phyloP scores from a whole-genome alignment of 2,329 filamentous ascomycete species.

The Penicillium sp. region DNA sequence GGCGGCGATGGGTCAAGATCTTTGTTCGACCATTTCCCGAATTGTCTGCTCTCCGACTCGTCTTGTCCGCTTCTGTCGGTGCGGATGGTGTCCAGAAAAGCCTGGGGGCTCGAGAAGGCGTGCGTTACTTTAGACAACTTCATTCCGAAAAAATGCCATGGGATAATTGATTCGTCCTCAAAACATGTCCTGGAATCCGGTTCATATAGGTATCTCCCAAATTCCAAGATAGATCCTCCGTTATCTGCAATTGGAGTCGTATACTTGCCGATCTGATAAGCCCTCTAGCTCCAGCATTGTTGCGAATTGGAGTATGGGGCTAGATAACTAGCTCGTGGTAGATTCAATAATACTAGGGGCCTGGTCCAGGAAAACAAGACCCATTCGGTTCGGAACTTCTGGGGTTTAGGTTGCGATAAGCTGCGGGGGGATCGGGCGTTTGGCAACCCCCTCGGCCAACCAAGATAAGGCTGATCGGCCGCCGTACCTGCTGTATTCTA shows the following conservation, averaged over 20 bases:
- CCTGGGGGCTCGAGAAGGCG: not conserved
- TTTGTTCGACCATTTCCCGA: conserved; percentile 6
- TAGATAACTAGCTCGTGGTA: not conserved
- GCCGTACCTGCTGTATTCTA: not conserved
- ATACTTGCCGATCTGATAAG: not conserved
- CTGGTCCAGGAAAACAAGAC: too few species aligned
- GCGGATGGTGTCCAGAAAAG: not conserved
- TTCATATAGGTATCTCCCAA: not conserved
- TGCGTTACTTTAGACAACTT: not conserved
- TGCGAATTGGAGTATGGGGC: not conserved
- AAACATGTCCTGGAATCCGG: not conserved
- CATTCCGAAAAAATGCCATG: not conserved
- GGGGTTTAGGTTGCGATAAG: not conserved
- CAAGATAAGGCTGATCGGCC: not conserved
- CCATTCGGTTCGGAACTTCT: not conserved
- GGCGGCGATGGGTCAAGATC: conserved; percentile 9
- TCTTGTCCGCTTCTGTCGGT: not conserved
- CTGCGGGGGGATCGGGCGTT: not conserved
- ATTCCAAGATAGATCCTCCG: not conserved
- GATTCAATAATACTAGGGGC: too few species aligned
- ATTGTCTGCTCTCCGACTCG: not conserved
- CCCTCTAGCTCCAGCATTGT: not conserved
- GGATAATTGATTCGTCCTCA: not conserved
- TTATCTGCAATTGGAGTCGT: not conserved
- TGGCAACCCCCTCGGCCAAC: not conserved